Evolutionary conservation across 2,329 filamentous ascomycete genomes (phyloP).

Genomic region (Trichoderma sp.): DNA sequence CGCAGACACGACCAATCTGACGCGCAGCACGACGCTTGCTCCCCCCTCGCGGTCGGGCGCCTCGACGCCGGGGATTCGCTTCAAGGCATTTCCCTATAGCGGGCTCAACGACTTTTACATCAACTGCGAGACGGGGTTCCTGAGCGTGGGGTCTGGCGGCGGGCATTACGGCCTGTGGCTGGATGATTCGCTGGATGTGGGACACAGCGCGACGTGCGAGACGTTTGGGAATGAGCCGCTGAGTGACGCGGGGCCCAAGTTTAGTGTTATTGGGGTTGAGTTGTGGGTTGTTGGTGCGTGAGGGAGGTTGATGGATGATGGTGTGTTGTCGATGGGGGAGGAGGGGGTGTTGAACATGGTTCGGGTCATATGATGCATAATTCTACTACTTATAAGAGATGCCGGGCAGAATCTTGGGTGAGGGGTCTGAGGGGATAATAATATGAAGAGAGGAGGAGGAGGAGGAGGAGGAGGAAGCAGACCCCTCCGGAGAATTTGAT

Average conservation of each 20-base stretch:
- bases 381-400: neutral
- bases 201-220: constrained; percentile 77
- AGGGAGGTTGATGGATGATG: neutral
- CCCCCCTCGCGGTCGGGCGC: constrained; percentile 28
- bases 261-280: constrained; percentile 86
- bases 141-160: constrained; percentile 84
- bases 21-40: constrained; percentile 40
- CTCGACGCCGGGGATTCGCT: constrained; percentile 58
- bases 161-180: constrained; percentile 94
- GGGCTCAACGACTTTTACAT: constrained; percentile 97
- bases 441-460: neutral
- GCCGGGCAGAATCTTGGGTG: neutral
- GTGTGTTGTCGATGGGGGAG: no score
- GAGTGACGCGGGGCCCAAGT: constrained; percentile 89
- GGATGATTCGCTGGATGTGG: constrained; percentile 77
- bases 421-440: neutral
- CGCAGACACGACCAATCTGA: constrained; percentile 47
- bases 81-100: constrained; percentile 96
- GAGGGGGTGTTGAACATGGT: neutral
- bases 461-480: neutral
- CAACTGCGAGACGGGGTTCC: constrained; percentile 79
- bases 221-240: constrained; percentile 95
- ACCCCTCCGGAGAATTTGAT: neutral
- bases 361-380: neutral
- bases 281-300: constrained; percentile 79